Conservation (phyloP, 2,329 filamentous ascomycete species). For the Exophiala mesophila region DNA sequence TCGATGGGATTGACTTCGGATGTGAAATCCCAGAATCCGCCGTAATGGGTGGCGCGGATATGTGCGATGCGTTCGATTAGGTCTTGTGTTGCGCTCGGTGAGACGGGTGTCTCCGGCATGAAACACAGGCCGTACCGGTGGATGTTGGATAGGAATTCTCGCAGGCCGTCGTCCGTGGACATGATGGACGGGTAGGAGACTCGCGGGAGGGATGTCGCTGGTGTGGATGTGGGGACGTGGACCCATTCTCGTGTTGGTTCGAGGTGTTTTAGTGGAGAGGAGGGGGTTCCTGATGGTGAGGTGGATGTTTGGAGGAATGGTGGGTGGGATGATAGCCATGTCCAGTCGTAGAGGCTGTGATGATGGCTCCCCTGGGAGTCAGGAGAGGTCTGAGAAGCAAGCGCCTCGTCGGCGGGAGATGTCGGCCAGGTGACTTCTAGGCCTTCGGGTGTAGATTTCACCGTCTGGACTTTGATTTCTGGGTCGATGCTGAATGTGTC, state of each 20-base stretch:
- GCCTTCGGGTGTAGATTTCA: constrained; percentile 9
- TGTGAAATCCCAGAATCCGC: constrained; percentile 81
- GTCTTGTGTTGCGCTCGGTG: constrained; percentile 64
- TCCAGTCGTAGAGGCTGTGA: constrained; percentile 60
- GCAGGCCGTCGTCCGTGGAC: constrained; percentile 45
- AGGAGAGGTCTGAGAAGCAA: constrained; percentile 42
- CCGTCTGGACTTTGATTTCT: constrained; percentile 8
- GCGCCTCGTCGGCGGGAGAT: constrained; percentile 2
- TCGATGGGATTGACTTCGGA: constrained; percentile 83
- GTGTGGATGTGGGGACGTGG: constrained; percentile 9
- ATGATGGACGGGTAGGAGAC: constrained; percentile 57
- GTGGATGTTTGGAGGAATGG: constrained; percentile 29
- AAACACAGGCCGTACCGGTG: constrained; percentile 22
- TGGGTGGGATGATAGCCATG: constrained; percentile 53
- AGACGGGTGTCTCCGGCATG: constrained; percentile 21
- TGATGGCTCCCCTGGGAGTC: constrained; percentile 49
- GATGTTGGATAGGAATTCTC: constrained; percentile 20
- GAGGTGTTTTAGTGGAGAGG: not conserved
- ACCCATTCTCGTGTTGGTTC: constrained; percentile 13
- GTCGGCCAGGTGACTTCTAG: constrained; percentile 20
- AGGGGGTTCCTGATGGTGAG: constrained; percentile 1
- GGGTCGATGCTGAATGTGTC: constrained; percentile 60
- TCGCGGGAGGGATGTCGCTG: constrained; percentile 8
- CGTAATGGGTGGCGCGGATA: constrained; percentile 88
- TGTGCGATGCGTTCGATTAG: constrained; percentile 78